These are phyloP conservation scores for Maudiozyma turicensis DNA, from an alignment of 805 yeast species.

Conservation along the genomic window DNA sequence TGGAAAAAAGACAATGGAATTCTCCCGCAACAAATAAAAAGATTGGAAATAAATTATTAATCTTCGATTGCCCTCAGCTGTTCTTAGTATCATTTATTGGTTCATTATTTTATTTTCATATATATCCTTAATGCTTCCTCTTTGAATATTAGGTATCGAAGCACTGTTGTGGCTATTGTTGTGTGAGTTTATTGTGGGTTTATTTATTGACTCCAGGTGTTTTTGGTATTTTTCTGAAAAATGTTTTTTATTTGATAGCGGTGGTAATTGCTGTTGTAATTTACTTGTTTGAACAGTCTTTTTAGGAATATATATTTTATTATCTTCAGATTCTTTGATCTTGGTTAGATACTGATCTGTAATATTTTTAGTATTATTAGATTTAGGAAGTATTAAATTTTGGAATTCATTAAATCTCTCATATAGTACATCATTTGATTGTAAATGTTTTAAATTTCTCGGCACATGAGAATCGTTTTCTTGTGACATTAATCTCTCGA, in stretches of 20 bases:
- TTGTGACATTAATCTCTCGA: constrained; percentile 20
- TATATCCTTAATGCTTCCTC: not conserved
- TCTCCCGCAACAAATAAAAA: too few relatives aligned
- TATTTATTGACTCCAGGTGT: not conserved
- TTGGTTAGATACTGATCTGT: constrained; percentile 4
- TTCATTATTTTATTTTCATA: not conserved
- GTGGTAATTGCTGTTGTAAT: not conserved
- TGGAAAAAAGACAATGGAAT: too few relatives aligned
- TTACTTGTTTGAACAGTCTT: not conserved
- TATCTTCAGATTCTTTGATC: not conserved
- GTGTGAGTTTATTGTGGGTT: not conserved
- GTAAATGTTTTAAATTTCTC: not conserved
- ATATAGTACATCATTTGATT: not conserved
- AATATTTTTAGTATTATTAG: constrained; percentile 3
- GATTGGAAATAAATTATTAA: too few relatives aligned
- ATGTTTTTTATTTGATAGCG: not conserved
- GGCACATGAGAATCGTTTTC: constrained; percentile 1
- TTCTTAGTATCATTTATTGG: not conserved
- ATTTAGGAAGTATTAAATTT: constrained; percentile 1
- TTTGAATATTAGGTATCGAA: not conserved
- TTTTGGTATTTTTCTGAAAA: constrained; percentile 1
- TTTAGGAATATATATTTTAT: not conserved
- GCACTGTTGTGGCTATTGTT: not conserved
- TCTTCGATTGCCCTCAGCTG: too few relatives aligned
- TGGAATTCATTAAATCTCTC: not conserved